Evolutionary conservation across 1,139 yeast species (phyloP).

Genomic region (Geotrichum siamense): DNA sequence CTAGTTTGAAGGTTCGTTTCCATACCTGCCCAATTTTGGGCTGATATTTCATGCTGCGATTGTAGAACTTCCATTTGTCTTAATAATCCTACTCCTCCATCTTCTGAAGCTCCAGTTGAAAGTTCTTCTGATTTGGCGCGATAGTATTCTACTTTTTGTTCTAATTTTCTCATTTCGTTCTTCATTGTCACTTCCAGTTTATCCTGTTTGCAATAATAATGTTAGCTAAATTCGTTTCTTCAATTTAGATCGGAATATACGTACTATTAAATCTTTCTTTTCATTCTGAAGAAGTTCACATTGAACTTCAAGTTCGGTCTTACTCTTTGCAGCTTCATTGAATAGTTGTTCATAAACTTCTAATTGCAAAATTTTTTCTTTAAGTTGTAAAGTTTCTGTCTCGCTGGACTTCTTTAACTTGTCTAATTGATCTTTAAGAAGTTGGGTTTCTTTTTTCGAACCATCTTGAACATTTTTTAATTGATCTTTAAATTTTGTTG

Average conservation of each 20-base stretch:
- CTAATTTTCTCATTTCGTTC: constrained; percentile 33
- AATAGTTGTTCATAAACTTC: constrained; percentile 22
- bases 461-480: constrained; percentile 14
- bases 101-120: constrained; percentile 23
- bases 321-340: constrained; percentile 20
- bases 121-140: constrained; percentile 39
- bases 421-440: constrained; percentile 21
- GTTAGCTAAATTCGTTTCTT: constrained; percentile 22
- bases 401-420: constrained; percentile 22
- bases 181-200: constrained; percentile 23
- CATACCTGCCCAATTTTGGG: constrained; percentile 58
- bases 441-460: background rate
- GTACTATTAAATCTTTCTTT: constrained; percentile 12
- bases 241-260: background rate
- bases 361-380: constrained; percentile 20
- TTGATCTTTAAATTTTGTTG: constrained; percentile 20
- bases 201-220: constrained; percentile 10
- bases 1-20: constrained; percentile 48
- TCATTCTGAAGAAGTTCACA: constrained; percentile 23
- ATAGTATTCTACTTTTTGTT: constrained; percentile 39
- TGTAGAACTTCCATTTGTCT: constrained; percentile 51
- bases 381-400: constrained; percentile 20
- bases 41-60: constrained; percentile 58
- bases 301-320: constrained; percentile 23
- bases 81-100: constrained; percentile 27